Conservation (phyloP, 352 stramenopile species). For the Globisporangium middletonii region DNA sequence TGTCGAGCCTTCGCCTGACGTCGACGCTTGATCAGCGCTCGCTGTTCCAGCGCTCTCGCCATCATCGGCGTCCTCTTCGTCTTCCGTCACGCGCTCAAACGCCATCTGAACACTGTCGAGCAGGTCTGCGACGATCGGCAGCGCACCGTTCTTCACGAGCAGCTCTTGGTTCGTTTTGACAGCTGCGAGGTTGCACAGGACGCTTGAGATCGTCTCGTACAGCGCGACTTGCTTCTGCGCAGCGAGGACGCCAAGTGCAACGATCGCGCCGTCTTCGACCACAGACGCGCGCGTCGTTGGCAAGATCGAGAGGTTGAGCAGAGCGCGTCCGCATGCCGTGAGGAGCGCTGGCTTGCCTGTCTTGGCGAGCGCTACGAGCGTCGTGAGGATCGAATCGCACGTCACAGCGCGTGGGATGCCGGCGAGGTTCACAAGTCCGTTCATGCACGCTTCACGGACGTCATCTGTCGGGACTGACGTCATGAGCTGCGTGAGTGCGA, state of each 20-base stretch:
- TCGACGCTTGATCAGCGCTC: neutral
- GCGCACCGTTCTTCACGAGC: conserved; percentile 50
- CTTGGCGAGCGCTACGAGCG: conserved; percentile 36
- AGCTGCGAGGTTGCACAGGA: conserved; percentile 55
- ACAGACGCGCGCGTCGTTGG: conserved; percentile 63
- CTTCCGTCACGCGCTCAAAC: conserved; percentile 20
- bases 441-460: conserved; percentile 50
- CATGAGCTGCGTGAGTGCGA: conserved; percentile 63
- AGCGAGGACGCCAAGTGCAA: conserved; percentile 43
- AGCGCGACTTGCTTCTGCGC: conserved; percentile 29
- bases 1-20: neutral
- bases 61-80: conserved; percentile 8
- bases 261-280: conserved; percentile 67
- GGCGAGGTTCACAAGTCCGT: conserved; percentile 71
- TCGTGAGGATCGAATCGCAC: conserved; percentile 58
- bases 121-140: conserved; percentile 44
- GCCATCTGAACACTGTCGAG: conserved; percentile 22
- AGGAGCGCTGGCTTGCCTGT: conserved; percentile 21
- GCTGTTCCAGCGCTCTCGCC: conserved; percentile 1
- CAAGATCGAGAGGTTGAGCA: conserved; percentile 78
- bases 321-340: conserved; percentile 39
- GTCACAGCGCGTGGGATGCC: conserved; percentile 62
- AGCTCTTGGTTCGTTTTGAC: conserved; percentile 57
- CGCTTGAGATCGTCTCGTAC: conserved; percentile 38
- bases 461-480: conserved; percentile 37